These are phyloP conservation scores for Fonsecaea multimorphosa DNA, from an alignment of 2,329 filamentous ascomycete genomes.

Conservation along the genomic window DNA sequence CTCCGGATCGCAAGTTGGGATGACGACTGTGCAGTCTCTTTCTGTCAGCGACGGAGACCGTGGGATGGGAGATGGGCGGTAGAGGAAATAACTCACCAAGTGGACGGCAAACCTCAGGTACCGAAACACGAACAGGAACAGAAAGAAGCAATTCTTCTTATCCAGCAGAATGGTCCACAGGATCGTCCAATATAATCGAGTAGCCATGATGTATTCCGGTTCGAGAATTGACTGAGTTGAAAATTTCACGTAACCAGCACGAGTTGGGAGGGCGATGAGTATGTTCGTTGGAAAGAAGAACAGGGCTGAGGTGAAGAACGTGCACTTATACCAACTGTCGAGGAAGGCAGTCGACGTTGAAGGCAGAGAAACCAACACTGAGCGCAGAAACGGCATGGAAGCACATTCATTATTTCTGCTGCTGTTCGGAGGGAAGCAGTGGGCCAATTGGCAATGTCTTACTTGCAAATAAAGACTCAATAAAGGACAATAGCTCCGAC, in stretches of 20 bases:
- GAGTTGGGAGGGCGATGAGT: background rate
- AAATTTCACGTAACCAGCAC: background rate
- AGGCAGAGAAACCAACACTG: background rate
- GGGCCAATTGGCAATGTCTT: background rate
- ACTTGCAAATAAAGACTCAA: background rate
- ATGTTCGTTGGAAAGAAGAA: background rate
- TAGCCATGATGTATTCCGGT: background rate
- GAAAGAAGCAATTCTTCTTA: conserved; percentile 41
- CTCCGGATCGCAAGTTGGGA: conserved; percentile 58
- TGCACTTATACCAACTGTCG: background rate
- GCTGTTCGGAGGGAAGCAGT: background rate
- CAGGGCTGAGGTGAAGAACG: background rate
- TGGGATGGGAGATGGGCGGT: conserved; percentile 45
- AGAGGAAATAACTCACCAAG: conserved; percentile 50
- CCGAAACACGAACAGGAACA: conserved; percentile 51
- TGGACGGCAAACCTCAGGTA: conserved; percentile 57
- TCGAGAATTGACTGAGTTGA: background rate
- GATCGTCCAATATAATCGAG: background rate
- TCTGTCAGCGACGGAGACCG: conserved; percentile 43
- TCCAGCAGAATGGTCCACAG: conserved; percentile 2
- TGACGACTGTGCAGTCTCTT: conserved; percentile 57
- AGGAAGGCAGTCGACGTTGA: background rate
- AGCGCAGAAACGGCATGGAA: background rate
- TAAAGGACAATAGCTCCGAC: background rate
- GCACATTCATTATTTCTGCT: background rate